Conservation (phyloP, 208 protist species). For the Leishmania arabica region DNA sequence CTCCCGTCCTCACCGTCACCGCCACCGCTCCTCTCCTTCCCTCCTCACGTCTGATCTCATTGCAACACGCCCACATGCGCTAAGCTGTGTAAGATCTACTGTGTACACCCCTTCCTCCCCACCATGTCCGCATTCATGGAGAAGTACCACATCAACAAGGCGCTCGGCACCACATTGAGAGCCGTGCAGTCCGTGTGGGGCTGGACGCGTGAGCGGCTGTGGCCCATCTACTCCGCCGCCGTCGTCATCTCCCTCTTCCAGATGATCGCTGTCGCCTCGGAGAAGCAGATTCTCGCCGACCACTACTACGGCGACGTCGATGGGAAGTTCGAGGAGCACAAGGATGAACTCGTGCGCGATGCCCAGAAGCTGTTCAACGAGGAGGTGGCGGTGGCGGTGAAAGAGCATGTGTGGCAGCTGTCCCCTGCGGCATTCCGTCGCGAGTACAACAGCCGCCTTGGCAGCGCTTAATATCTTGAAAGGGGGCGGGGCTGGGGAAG, state of each 20-base stretch:
- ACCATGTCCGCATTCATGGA: slow-evolving; percentile 59
- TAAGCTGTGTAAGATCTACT: neutral
- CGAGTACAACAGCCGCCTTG: slow-evolving; percentile 67
- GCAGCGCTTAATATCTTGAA: slow-evolving; percentile 12
- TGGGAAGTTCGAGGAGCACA: slow-evolving; percentile 33
- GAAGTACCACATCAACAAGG: slow-evolving; percentile 41
- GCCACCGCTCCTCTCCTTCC: neutral
- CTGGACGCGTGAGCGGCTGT: slow-evolving; percentile 67
- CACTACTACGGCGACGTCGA: slow-evolving; percentile 66
- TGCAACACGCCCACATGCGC: neutral
- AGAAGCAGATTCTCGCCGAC: slow-evolving; percentile 89
- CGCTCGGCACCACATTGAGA: slow-evolving; percentile 23
- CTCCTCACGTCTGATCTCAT: neutral
- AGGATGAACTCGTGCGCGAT: slow-evolving; percentile 49
- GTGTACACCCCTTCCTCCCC: neutral
- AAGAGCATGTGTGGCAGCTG: slow-evolving; percentile 86
- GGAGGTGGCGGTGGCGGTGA: slow-evolving; percentile 79
- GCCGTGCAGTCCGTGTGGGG: slow-evolving; percentile 40
- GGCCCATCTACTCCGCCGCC: slow-evolving; percentile 82
- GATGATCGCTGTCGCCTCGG: slow-evolving; percentile 69
- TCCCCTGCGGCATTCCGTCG: slow-evolving; percentile 50
- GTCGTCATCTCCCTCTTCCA: slow-evolving; percentile 74
- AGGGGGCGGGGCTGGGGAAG: too few relatives aligned
- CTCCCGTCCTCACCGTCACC: neutral
- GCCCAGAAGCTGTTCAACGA: slow-evolving; percentile 79